Conservation (phyloP, 257 asterid species). For the Apocynum venetum region DNA sequence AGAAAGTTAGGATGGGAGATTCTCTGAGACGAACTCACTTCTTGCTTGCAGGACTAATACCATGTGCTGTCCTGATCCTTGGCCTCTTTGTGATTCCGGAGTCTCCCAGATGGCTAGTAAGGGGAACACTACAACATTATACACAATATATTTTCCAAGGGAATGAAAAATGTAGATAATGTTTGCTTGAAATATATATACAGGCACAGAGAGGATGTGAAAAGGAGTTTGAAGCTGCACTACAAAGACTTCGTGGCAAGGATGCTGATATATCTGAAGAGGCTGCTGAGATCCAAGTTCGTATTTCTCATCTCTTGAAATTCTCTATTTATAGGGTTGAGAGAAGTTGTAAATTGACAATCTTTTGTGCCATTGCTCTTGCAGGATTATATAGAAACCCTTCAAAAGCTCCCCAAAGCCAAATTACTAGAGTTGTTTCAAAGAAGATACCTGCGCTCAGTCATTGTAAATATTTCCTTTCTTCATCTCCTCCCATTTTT, state of each 20-base stretch:
- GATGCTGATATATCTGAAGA: constrained; percentile 61
- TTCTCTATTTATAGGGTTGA: neutral
- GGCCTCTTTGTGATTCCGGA: constrained; percentile 80
- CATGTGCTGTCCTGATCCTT: constrained; percentile 61
- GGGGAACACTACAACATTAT: constrained; percentile 11
- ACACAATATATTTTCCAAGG: neutral
- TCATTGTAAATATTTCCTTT: constrained; percentile 40
- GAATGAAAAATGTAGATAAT: neutral
- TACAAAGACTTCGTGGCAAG: constrained; percentile 63
- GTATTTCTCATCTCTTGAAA: constrained; percentile 5
- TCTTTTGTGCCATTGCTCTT: constrained; percentile 1
- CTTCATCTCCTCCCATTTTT: neutral
- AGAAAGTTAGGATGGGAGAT: neutral
- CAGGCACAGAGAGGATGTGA: constrained; percentile 71
- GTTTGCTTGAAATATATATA: neutral
- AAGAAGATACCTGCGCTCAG: constrained; percentile 64
- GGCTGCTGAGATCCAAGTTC: constrained; percentile 82
- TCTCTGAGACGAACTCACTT: constrained; percentile 12
- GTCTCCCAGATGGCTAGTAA: constrained; percentile 96
- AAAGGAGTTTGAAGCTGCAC: constrained; percentile 73
- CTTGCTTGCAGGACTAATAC: constrained; percentile 59
- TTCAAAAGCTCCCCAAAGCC: constrained; percentile 77
- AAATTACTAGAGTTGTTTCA: constrained; percentile 68
- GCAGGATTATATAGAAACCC: constrained; percentile 83
- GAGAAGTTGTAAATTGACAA: neutral